Conservation (phyloP, 176 grass and related monocot genomes). For the Carex myosuroides region DNA sequence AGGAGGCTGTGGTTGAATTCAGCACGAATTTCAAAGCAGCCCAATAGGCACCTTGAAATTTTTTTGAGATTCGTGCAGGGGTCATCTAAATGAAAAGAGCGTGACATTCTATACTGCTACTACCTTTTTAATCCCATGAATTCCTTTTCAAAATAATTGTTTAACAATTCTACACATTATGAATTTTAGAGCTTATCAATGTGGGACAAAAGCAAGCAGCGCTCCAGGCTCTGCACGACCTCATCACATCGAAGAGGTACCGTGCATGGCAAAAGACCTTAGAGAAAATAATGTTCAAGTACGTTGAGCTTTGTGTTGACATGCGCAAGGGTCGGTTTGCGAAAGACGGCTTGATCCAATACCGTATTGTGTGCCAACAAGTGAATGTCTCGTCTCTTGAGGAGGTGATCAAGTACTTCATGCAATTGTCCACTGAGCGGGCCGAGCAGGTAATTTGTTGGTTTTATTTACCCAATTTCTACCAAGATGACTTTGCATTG, state of each 20-base stretch:
- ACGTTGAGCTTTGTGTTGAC: conserved; percentile 89
- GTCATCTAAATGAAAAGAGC: too few species aligned
- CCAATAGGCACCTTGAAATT: too few species aligned
- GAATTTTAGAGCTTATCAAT: conserved; percentile 73
- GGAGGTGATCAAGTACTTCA: conserved; percentile 97
- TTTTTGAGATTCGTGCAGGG: too few species aligned
- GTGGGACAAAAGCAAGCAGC: conserved; percentile 98
- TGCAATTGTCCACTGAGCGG: conserved; percentile 77
- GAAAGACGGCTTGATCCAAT: conserved; percentile 96
- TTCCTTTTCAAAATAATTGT: too few species aligned
- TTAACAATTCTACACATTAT: neutral
- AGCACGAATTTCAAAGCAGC: too few species aligned
- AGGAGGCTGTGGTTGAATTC: too few species aligned
- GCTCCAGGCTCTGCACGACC: conserved; percentile 85
- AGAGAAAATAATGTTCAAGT: conserved; percentile 97
- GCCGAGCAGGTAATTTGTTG: conserved; percentile 44
- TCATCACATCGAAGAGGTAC: conserved; percentile 94
- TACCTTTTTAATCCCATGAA: too few species aligned
- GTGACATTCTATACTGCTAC: too few species aligned
- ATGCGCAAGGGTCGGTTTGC: conserved; percentile 90
- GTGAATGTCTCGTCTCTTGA: conserved; percentile 88
- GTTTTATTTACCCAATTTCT: neutral
- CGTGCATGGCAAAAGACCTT: conserved; percentile 91
- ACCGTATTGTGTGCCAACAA: conserved; percentile 95
- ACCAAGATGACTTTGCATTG: neutral